Percentiles rank a stretch among this genome's conserved stretches.
phyloP scores from a whole-genome alignment of 2,329 filamentous ascomycete genomes.

The Sarocladiaceae sp. region DNA sequence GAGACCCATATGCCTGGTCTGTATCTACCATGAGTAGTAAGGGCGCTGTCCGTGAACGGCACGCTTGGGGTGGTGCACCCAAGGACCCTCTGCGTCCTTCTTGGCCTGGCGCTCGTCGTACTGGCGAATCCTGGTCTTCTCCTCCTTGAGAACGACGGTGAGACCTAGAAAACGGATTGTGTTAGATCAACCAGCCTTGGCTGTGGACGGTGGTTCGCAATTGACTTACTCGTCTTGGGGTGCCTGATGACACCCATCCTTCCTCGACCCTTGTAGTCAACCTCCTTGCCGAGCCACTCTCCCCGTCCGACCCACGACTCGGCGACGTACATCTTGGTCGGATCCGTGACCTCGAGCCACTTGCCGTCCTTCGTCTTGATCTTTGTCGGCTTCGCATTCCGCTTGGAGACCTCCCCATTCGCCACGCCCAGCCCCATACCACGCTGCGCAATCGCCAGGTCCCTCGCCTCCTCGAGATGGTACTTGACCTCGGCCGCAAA shows the following conservation, averaged over 20 bases:
- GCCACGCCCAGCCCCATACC: constrained; percentile 71
- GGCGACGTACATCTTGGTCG: constrained; percentile 80
- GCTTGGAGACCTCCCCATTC: constrained; percentile 30
- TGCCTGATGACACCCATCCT: constrained; percentile 60
- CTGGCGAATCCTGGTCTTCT: constrained; percentile 79
- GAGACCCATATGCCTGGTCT: background rate
- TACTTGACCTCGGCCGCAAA: constrained; percentile 72
- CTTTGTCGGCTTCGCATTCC: constrained; percentile 29
- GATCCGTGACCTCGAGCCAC: constrained; percentile 63
- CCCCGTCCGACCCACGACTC: constrained; percentile 90
- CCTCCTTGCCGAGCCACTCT: constrained; percentile 46
- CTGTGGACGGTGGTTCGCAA: too few relatives aligned
- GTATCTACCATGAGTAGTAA: constrained; percentile 79
- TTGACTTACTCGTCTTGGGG: constrained; percentile 66
- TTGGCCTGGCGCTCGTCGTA: constrained; percentile 72
- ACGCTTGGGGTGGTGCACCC: constrained; percentile 83
- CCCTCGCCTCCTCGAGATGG: constrained; percentile 74
- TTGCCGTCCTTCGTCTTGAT: constrained; percentile 72
- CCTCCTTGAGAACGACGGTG: constrained; percentile 82
- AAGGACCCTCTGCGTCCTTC: constrained; percentile 67
- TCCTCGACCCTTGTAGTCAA: constrained; percentile 72
- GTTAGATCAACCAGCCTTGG: too few relatives aligned
- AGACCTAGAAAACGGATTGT: constrained; percentile 51
- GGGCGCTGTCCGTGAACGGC: constrained; percentile 78
- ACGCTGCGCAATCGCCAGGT: constrained; percentile 69